Conservation (phyloP, 2,329 filamentous ascomycete genomes). For the Fusarium pseudocircinatum region DNA sequence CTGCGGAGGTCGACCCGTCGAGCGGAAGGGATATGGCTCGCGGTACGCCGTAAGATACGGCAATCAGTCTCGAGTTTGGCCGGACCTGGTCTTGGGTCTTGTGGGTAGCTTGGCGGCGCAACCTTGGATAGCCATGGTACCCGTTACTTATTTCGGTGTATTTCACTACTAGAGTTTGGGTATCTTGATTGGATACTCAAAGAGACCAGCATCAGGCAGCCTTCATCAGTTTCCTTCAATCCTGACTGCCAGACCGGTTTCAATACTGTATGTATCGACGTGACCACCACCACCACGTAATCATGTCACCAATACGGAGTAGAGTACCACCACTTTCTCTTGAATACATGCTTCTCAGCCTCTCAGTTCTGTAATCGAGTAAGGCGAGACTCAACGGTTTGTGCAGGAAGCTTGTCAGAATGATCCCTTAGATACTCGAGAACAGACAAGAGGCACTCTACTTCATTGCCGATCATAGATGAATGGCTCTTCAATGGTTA, state of each 20-base stretch:
- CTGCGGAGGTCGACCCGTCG: conserved; percentile 17
- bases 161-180: conserved; percentile 34
- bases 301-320: background rate
- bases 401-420: background rate
- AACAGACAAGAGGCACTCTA: background rate
- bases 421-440: background rate
- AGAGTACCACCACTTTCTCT: background rate
- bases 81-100: conserved; percentile 23
- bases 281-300: background rate
- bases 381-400: background rate
- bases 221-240: conserved; percentile 20
- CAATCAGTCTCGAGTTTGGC: conserved; percentile 19
- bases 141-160: background rate
- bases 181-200: conserved; percentile 30
- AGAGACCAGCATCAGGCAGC: conserved; percentile 13
- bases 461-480: background rate
- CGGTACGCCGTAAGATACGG: conserved; percentile 21
- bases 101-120: conserved; percentile 21
- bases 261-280: conserved; percentile 3
- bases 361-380: background rate
- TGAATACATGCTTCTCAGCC: background rate
- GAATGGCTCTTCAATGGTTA: background rate
- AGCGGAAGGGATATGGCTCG: conserved; percentile 25
- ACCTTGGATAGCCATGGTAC: conserved; percentile 31
- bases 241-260: conserved; percentile 9